phyloP scores from a whole-genome alignment of 345 rosid genomes.

The Brassica incana region DNA sequence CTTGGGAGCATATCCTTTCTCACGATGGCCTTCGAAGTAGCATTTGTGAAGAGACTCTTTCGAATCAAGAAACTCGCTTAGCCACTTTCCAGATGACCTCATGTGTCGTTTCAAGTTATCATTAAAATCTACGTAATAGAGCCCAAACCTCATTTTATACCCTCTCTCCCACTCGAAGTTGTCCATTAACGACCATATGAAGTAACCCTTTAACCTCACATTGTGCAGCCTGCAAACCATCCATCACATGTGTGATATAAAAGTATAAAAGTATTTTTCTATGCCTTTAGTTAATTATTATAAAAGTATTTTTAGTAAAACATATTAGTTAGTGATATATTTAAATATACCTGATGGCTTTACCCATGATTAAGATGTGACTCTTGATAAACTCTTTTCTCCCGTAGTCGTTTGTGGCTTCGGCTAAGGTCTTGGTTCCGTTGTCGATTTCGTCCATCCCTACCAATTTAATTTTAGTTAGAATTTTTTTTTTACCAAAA shows the following conservation, averaged over 20 bases:
- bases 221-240: slow-evolving; percentile 31
- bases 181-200: slow-evolving; percentile 58
- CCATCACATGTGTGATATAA: slow-evolving; percentile 1
- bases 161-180: slow-evolving; percentile 53
- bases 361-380: slow-evolving; percentile 37
- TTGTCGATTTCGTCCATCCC: slow-evolving; percentile 39
- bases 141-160: slow-evolving; percentile 45
- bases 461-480: neutral
- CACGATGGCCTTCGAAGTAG: slow-evolving; percentile 34
- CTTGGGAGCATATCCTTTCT: slow-evolving; percentile 29
- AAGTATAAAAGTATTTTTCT: neutral
- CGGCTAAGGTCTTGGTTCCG: slow-evolving; percentile 9
- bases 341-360: slow-evolving; percentile 25
- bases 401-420: slow-evolving; percentile 33
- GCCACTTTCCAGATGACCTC: slow-evolving; percentile 40
- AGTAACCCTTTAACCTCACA: slow-evolving; percentile 47
- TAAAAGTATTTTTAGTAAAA: neutral
- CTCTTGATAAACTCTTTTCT: slow-evolving; percentile 39
- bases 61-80: slow-evolving; percentile 27
- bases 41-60: slow-evolving; percentile 29
- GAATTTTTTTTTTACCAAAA: neutral
- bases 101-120: slow-evolving; percentile 45
- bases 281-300: neutral
- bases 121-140: slow-evolving; percentile 44
- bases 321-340: neutral